phyloP scores from a whole-genome alignment of 371 early-diverging fungal genomes.

The Mucor lusitanicus region DNA sequence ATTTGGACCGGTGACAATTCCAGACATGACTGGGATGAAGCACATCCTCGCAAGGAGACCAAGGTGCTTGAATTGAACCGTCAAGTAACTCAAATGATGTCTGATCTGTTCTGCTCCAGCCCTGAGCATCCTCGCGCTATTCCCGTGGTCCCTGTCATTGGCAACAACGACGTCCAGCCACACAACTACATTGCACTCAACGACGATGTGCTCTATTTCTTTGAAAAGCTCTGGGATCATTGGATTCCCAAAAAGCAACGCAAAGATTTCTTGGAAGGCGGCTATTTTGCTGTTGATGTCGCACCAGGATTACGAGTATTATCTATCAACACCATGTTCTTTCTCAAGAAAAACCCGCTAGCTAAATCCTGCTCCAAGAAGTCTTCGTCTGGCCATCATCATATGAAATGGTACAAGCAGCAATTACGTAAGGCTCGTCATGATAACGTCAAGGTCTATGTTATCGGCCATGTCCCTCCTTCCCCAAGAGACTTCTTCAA shows the following conservation, averaged over 20 bases:
- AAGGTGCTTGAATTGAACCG: constrained; percentile 55
- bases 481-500: constrained; percentile 59
- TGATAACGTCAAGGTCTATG: constrained; percentile 40
- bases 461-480: constrained; percentile 80
- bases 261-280: constrained; percentile 61
- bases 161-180: constrained; percentile 81
- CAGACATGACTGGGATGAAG: constrained; percentile 73
- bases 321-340: constrained; percentile 75
- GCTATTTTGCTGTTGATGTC: constrained; percentile 69
- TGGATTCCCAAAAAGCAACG: constrained; percentile 63
- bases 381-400: constrained; percentile 56
- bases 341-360: constrained; percentile 66
- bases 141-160: constrained; percentile 63
- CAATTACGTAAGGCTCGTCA: constrained; percentile 49
- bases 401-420: constrained; percentile 71
- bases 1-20: constrained; percentile 82
- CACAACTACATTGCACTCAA: constrained; percentile 54
- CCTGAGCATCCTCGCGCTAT: constrained; percentile 13
- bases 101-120: constrained; percentile 19
- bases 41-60: constrained; percentile 25
- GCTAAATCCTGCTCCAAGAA: constrained; percentile 62
- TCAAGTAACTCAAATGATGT: constrained; percentile 26
- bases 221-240: constrained; percentile 54
- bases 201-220: constrained; percentile 29
- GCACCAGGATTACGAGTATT: constrained; percentile 50